phyloP scores from a whole-genome alignment of 768 basidiomycete genomes.

The Russula dissimulans region DNA sequence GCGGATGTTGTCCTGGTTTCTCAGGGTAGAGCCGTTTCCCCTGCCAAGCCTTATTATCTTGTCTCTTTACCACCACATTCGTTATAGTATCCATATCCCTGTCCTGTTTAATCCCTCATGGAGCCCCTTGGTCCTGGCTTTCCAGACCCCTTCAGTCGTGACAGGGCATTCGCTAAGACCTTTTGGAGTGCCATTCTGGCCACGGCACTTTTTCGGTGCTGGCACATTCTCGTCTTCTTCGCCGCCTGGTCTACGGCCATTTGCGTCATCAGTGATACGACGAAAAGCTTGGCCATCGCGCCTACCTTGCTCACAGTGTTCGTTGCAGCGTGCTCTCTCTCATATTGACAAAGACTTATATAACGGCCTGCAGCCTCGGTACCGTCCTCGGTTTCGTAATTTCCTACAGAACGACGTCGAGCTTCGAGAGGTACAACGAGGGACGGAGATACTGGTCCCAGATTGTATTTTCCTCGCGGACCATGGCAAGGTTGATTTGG shows the following conservation, averaged over 20 bases:
- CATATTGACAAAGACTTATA: neutral
- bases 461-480: constrained; percentile 47
- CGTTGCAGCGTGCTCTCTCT: constrained; percentile 20
- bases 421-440: constrained; percentile 71
- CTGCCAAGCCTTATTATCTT: neutral
- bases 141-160: constrained; percentile 21
- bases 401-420: constrained; percentile 61
- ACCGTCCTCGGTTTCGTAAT: constrained; percentile 70
- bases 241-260: constrained; percentile 51
- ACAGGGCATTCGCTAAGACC: neutral
- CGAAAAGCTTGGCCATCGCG: constrained; percentile 36
- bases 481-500: constrained; percentile 55
- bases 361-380: constrained; percentile 37
- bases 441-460: constrained; percentile 61
- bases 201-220: constrained; percentile 46
- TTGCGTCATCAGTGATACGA: constrained; percentile 41
- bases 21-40: too few species aligned
- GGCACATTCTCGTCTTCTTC: constrained; percentile 61
- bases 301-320: constrained; percentile 63
- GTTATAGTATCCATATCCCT: neutral
- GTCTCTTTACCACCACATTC: neutral
- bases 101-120: neutral
- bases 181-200: constrained; percentile 27
- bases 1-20: neutral
- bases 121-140: neutral